Base-by-base conservation (phyloP, 2,329 filamentous ascomycete genomes). In the Ophiostoma australiae region DNA sequence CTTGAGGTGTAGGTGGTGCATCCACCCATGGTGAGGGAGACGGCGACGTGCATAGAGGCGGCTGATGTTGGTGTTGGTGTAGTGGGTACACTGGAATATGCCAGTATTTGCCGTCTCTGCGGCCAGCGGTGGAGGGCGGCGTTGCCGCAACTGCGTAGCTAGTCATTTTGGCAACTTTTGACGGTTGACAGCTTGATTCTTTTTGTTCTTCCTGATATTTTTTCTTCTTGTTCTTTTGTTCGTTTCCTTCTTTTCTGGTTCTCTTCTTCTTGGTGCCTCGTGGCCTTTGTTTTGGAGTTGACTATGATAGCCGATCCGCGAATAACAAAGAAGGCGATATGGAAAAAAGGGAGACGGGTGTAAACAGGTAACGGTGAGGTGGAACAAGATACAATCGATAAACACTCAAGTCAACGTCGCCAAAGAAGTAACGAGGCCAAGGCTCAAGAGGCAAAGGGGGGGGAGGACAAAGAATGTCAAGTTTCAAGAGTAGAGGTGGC, bases 1-100 rank as follows among this genome's bases (percentile, higher is more conserved):
- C 35, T 39, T 66, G 33, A n/a, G 63, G 63, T 23, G 63, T 66
- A 23, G 63, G 63, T 23, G 63, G 63, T 39, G 63, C 63, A 39
- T 66, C 33, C 63, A 23, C 33, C 63, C 63, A 66, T n/a, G 63
- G 63, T 35, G 63, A 66, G 20, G 33, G 33, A 39, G 33, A 39
- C 63, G 63, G 63, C 33, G 63, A 39, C 63, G n/a, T 66, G 63
- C 63, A 23, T 66, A 65, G 33, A 37, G 33, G 61, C 61, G 37
- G 61, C 37, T 15, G 61, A 11, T 65, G 61, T 33, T 37, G 61
- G 11, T 63, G 58, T 27, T 37, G 61, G 61, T 37, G 61, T 37
- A 35, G 58, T 27, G 31, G 61, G 20, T 37, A 37, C 33, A 23
- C 61, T 37, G 63, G 35, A 17, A 66, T 39, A 37, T 66, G 33